Base-by-base conservation (phyloP, 2,329 filamentous ascomycete species). In the Aspergillus eucalypticola region DNA sequence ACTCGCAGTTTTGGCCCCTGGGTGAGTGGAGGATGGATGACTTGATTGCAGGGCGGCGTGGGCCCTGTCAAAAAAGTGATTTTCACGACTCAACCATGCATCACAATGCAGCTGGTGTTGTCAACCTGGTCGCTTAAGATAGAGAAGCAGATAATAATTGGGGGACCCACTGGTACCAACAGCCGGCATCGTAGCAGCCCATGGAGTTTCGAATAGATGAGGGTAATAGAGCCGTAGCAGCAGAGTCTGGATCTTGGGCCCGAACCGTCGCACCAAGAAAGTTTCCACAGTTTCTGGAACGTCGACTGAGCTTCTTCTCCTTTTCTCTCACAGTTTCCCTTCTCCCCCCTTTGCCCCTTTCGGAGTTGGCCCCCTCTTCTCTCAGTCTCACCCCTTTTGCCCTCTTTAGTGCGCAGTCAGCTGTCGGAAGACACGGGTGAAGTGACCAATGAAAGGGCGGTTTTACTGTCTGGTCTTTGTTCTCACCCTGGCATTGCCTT, bases 251-350 rank as follows among this genome's bases (percentile, higher is more conserved):
- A 66, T 66, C 64, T 66, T 64, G 63, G 63, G 60, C 56, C 58
- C 59, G 57, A 62, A 61, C 57, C 56, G 64, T 64, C 59, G 44
- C 60, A 63, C 54, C 57, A 62, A 54, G 46, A 57, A 61, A 58
- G 58, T 62, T 59, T 63, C 60, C 60, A 63, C 61, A 53, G 58
- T 64, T 66, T 66, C 65, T 66, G 63, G 65, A 66, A 66, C 65
- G 50, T 58, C 49, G 53, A 59, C 54, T 56, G 17, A 54, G 46
- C 58, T 49, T 59, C 58, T 46, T 44, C 41, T 46, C 27, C 27
- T 49, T 55, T 54, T 60, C 53, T 25, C 41, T 41, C 17, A 49
- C 50, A 13, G 27, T 29, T 39, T 19, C 29, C 8, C 21, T 57
- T 61, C 51, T 49, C 23, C 25, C 54, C 35, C 32, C n/a, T 60